Base-by-base conservation (phyloP, 2,329 filamentous ascomycete genomes). In the Zasmidium citrigriseum region DNA sequence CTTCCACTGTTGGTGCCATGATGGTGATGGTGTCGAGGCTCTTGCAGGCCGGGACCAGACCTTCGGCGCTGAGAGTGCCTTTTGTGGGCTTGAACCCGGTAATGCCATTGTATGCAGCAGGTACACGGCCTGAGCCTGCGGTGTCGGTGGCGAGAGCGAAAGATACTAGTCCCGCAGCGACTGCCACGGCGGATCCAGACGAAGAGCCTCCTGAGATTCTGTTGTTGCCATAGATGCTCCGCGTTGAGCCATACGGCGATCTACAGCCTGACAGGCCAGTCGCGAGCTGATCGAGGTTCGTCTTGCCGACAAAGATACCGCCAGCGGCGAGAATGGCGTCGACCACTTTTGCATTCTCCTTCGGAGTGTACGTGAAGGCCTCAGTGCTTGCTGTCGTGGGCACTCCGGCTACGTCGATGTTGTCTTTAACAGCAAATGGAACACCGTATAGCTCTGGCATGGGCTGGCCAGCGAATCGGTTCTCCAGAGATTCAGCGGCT, bases 251-350 rank as follows among this genome's bases (percentile, higher is more conserved):
- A 60, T 82, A 86, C 0, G 84, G 82, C 1, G 82, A 85, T 23
- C 84, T 79, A 48, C 81, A 83, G 16, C 84, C 85, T 12, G 80
- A 82, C 2, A 87, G 75, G 0, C 85, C 85, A 0, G 84, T 87
- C 2, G 84, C 85, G 3, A 87, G 76, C 68, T 87, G 84, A 66
- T 88, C 85, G 54, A 87, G 77, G 61, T 86, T 87, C 0, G 80
- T 77, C 67, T 87, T 87, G 29, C 83, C 84, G 2, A 87, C 74
- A 49, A 86, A 82, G 4, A 87, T 74, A 1, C 81, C 84, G 2
- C 84, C 84, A 4, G 81, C 80, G 1, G 71, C 65, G 14, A 78
- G 76, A 11, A 86, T 68, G 3, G 78, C 82, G 1, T 73, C 68
- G 5, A 86, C 81, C 0, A 82, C 76, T 0, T 79, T 75, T 0